Evolutionary conservation across 208 protist species (phyloP), one percentile per base, ranked within the genome.

Genomic region (Trypanosoma mega): DNA sequence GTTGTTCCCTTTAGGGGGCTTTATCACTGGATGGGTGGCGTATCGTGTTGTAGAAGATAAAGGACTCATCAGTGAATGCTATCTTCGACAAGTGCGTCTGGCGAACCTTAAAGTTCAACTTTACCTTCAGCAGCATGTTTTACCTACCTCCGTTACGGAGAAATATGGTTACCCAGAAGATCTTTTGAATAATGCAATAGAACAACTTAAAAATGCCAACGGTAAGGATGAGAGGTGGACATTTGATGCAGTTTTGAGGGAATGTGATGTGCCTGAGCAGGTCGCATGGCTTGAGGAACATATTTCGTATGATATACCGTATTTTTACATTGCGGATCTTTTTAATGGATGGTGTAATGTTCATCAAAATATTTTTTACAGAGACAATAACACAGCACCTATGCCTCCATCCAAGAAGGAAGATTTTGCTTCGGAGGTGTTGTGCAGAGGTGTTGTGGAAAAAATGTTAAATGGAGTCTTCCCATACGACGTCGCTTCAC

Each of bases 251-350:
- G 63, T 95, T 14, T 63, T 95, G 24, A 18, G 45, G 20, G 73
- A 95, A 47, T 95, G 89, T 63, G 63, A 72, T 18, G 57, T 90
- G 46, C 36, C 63, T 16, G 80, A 91, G 58, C 89, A 95, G 63
- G 76, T 95, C 26, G 71, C 62, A 12, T 95, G 76, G 62, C 76
- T 95, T 16, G 82, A 90, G 65, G 85, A 95, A 39, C 89, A 95
- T 64, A 74, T 81, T 2, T 68, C 60, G 6, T 77, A 92, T 44
- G 85, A 91, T 21, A 91, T 95, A 59, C 89, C 89, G 39, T 95
- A 92, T 66, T 93, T 95, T 57, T 95, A 92, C 79, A 92, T 92
- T 63, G 75, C 80, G 12, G 89, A 95, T 52, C 37, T 95, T 36
- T 89, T 95, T 69, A 74, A 91, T 58, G 73, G 83, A 11, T 95